phyloP scores from a whole-genome alignment of 768 basidiomycete species.

The Obba rivulosa region DNA sequence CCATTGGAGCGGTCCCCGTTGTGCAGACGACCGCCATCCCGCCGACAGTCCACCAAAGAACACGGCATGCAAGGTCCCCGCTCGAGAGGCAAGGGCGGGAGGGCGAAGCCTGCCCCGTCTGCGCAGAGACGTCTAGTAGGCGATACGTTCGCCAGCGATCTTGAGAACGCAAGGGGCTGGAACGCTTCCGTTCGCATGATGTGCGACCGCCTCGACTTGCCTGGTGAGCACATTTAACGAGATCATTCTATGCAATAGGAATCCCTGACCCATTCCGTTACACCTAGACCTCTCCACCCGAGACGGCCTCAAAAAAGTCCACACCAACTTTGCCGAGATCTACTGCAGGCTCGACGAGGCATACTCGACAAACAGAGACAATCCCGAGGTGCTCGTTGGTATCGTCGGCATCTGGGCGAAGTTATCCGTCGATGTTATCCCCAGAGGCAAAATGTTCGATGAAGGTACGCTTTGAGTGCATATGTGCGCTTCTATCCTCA shows the following conservation, averaged over 20 bases:
- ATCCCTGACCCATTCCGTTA: not conserved
- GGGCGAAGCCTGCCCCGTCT: no score
- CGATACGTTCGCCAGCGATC: constrained; percentile 19
- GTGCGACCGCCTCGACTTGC: constrained; percentile 46
- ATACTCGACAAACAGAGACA: constrained; percentile 36
- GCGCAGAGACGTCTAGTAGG: no score
- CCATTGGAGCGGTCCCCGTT: no score
- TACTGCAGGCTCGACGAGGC: constrained; percentile 45
- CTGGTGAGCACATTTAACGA: constrained; percentile 33
- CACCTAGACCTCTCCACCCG: constrained; percentile 50
- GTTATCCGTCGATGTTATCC: constrained; percentile 55
- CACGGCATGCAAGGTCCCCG: no score
- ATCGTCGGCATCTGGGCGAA: constrained; percentile 59
- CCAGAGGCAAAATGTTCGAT: constrained; percentile 54
- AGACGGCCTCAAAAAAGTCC: constrained; percentile 58
- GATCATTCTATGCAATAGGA: no score
- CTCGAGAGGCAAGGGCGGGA: no score
- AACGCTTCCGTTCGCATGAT: constrained; percentile 37
- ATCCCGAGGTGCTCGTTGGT: constrained; percentile 47
- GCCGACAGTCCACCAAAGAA: no score
- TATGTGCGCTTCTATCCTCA: not conserved
- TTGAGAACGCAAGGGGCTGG: constrained; percentile 47
- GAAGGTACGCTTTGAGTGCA: constrained; percentile 35
- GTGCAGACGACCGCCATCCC: no score
- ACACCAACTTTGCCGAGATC: constrained; percentile 50